phyloP scores from a whole-genome alignment of 148 eudicot species.

The Hydrangea macrophylla region DNA sequence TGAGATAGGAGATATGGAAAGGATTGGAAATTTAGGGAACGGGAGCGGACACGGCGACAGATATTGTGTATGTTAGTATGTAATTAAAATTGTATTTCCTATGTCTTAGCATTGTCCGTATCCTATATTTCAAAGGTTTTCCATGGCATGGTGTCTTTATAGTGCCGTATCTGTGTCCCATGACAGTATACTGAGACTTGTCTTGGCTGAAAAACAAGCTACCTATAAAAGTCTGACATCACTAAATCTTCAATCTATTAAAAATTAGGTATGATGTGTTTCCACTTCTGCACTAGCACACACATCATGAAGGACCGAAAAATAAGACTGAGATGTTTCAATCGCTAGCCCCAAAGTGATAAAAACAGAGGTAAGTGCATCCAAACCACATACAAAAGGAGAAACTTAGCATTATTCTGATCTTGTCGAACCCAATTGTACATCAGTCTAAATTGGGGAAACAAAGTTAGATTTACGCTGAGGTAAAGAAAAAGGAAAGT shows the following conservation, averaged over 20 bases:
- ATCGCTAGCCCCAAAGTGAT: background rate
- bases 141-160: too few species aligned
- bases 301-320: background rate
- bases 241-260: background rate
- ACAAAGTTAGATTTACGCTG: too few species aligned
- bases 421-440: background rate
- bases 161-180: too few species aligned
- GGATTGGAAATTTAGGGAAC: too few species aligned
- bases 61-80: too few species aligned
- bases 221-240: background rate
- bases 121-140: too few species aligned
- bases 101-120: too few species aligned
- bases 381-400: background rate
- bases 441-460: background rate
- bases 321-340: background rate
- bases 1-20: too few species aligned
- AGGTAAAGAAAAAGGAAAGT: too few species aligned
- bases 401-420: background rate
- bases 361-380: background rate
- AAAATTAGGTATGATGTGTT: background rate
- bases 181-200: slow-evolving; percentile 4
- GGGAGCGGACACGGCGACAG: too few species aligned
- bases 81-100: too few species aligned
- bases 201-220: slow-evolving; percentile 5
- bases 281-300: background rate